Base-by-base conservation (phyloP, 768 basidiomycete species). In the Tephrocybe rancida region DNA sequence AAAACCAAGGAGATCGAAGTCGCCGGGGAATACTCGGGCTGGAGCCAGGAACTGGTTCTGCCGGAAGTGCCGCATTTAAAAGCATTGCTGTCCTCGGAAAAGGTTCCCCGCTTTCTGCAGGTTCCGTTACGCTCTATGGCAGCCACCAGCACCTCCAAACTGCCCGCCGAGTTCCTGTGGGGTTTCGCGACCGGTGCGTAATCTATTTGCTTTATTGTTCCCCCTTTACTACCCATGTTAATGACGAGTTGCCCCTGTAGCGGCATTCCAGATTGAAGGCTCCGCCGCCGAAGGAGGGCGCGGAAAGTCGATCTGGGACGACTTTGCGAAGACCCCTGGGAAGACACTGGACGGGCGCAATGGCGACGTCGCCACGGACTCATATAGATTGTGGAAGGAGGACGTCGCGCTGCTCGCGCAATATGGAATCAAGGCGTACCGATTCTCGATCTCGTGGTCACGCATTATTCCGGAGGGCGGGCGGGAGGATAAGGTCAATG, bases 361-460 rank as follows among this genome's bases (percentile, higher is more conserved):
- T 64, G 87, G 86, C 6, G 85, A 87, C 61, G 79, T 84, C 47
- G 87, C 88, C 5, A 88, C 86, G 43, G 84, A 87, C 67, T 88
- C 87, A 11, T 86, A 88, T 70, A 76, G 74, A 48, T 73, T 81
- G 55, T 90, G 86, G 85, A 78, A 78, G 54, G 81, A 86, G 57
- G 88, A 90, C 64, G 67, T 88, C 32, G 79, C 77, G 29, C 73
- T 90, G 35, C 73, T 92, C 58, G 76, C 74, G 22, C 60, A 75
- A 30, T 87, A 88, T 57, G 86, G 87, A 29, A 83, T 85, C 44
- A 87, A 86, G 60, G 71, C 85, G 2, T 91, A 90, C 71, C 81
- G 88, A 19, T 90, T 92, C 70, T 89, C 86, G 3, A 73, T 92
- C 49, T 76, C 88, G 6, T 90, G 88, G 90, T 80, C 86, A 10